Evolutionary conservation across 163 green algal species (phyloP), one percentile per base, ranked within the genome.

Genomic region (Scenedesmus sp.): DNA sequence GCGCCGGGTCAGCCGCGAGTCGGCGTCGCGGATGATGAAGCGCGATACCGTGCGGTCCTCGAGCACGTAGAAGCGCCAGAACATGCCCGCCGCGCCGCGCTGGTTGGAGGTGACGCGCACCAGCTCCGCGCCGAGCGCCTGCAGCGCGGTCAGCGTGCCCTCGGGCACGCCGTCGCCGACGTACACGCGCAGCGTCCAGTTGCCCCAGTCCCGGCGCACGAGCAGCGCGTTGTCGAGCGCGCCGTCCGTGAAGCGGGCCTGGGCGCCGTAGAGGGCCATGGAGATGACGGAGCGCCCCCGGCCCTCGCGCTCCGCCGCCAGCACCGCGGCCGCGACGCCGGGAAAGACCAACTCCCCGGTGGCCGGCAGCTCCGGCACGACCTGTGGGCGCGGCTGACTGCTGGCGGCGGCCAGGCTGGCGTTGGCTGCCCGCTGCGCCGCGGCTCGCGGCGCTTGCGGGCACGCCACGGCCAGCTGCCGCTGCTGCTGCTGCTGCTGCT

Each of bases 21-120:
- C 62, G 28, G 33, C 62, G 26, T 70, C 62, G 3, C 62, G 36
- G 31, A 50, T 53, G 62, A 70, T 70, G 18, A 54, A 44, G 13
- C 62, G 29, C 28, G 62, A 53, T 33, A 24, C 53, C 14, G 53
- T 62, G 10, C 14, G 28, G 53, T 62, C 53, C 29, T 11, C 14
- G 7, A 62, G 6, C 22, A 24, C 14, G 10, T 34, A 17, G 14
- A 62, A 62, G 10, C 53, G 53, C 53, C 53, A 62, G 53, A 17
- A 62, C 10, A 17, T 62, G 14, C 53, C 14, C 7, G 53, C 10
- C 14, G 29, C 14, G 6, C 14, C 14, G 10, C 14, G 7, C 14
- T 62, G 53, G 29, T 62, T 11, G 14, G 53, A 11, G 10, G 53
- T 28, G 6, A 62, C 29, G 53, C 10, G 53, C 10, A 62, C 10